Percentiles rank a stretch among this genome's conserved stretches.
Evolutionary conservation across 805 yeast species (phyloP).

Genomic region (Lachancea lanzarotensis): DNA sequence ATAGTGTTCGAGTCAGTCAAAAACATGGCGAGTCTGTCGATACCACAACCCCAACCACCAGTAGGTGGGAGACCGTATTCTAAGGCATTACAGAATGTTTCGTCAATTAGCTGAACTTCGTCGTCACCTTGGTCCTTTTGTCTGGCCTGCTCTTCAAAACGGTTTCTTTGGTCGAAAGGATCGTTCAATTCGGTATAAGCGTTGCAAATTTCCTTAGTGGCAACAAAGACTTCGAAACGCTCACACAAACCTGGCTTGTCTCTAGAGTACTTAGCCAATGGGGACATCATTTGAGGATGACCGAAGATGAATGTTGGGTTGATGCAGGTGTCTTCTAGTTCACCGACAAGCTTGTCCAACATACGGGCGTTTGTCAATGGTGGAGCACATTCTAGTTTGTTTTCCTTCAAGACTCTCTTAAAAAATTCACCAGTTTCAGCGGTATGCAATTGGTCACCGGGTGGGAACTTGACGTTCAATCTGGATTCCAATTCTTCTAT

Average conservation of each 20-base stretch:
- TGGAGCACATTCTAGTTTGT: conserved; percentile 80
- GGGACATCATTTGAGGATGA: conserved; percentile 99
- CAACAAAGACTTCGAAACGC: conserved; percentile 96
- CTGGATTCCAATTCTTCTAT: conserved; percentile 89
- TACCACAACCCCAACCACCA: conserved; percentile 99
- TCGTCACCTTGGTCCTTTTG: conserved; percentile 99
- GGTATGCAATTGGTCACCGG: conserved; percentile 92
- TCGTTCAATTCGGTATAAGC: conserved; percentile 99
- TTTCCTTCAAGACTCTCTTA: conserved; percentile 67
- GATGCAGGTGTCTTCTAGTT: conserved; percentile 86
- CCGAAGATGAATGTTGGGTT: conserved; percentile 98
- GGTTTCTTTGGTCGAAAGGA: conserved; percentile 95
- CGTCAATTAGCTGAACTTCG: conserved; percentile 95
- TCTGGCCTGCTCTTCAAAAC: conserved; percentile 98
- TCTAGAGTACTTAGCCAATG: conserved; percentile 94
- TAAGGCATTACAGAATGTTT: conserved; percentile 93
- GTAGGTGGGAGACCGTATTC: conserved; percentile 99
- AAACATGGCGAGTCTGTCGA: conserved; percentile 97
- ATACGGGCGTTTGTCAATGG: conserved; percentile 96
- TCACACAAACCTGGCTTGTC: conserved; percentile 91
- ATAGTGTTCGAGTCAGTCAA: conserved; percentile 93
- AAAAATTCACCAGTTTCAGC: conserved; percentile 88
- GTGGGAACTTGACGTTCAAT: conserved; percentile 84
- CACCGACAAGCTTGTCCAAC: conserved; percentile 97
- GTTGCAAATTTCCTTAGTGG: conserved; percentile 95